A percentile compares a stretch with the other conserved stretches of the same genome.
These are phyloP conservation scores for Linderniella brevidens DNA, from an alignment of 257 asterid species.

Conservation along the genomic window DNA sequence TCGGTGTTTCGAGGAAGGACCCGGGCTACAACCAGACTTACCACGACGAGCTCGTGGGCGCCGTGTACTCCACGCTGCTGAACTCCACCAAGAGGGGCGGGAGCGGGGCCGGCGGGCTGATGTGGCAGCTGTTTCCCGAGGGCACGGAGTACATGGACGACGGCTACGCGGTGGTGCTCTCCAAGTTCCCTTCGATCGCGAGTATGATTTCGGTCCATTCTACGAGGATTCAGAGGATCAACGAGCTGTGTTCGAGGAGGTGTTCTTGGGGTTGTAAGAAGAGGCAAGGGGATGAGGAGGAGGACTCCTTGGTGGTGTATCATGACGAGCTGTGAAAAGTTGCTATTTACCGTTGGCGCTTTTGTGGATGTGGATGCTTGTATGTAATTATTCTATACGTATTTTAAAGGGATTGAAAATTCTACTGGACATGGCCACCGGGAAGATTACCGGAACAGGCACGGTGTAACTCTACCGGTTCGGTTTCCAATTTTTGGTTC, in stretches of 20 bases:
- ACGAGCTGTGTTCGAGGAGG: conserved; percentile 52
- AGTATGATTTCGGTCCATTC: conserved; percentile 51
- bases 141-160: conserved; percentile 91
- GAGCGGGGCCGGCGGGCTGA: conserved; percentile 53
- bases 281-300: conserved; percentile 23
- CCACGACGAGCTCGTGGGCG: conserved; percentile 32
- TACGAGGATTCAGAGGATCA: conserved; percentile 36
- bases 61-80: conserved; percentile 42
- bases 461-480: no score
- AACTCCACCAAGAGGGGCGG: conserved; percentile 73
- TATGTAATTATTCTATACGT: no score
- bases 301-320: no score
- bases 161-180: conserved; percentile 70
- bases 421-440: no score
- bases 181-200: conserved; percentile 41
- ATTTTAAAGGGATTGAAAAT: no score
- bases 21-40: conserved; percentile 50
- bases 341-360: no score
- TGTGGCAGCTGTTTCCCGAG: conserved; percentile 91
- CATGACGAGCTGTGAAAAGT: no score
- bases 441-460: no score
- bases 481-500: no score
- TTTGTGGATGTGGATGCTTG: no score
- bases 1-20: conserved; percentile 64
- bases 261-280: conserved; percentile 85